phyloP scores from a whole-genome alignment of 2,329 filamentous ascomycete species.

The Xylaria sp. region DNA sequence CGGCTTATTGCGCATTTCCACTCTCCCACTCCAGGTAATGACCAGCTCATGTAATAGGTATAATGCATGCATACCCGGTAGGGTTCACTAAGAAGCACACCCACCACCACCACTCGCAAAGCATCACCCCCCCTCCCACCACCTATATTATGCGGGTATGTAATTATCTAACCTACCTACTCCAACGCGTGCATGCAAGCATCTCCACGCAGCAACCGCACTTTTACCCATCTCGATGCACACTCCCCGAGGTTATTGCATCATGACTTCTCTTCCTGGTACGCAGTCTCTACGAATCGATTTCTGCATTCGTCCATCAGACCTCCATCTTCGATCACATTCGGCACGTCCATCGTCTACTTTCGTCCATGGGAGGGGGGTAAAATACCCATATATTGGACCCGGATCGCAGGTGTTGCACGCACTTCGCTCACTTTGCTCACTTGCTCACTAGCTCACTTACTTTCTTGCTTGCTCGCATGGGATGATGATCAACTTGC shows the following conservation, averaged over 20 bases:
- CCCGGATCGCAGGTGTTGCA: conserved; percentile 7
- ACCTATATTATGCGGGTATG: neutral
- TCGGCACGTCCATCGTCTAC: conserved; percentile 27
- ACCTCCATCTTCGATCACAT: conserved; percentile 16
- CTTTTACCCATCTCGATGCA: conserved; percentile 19
- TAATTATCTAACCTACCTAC: neutral
- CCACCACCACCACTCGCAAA: conserved; percentile 22
- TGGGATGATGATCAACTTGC: conserved; percentile 7
- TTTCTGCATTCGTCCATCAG: conserved; percentile 32
- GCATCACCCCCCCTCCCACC: conserved; percentile 18
- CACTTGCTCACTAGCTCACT: neutral
- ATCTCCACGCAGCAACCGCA: conserved; percentile 13
- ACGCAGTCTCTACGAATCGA: neutral
- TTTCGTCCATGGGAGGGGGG: conserved; percentile 17
- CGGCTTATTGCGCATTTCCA: neutral
- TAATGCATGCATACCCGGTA: neutral
- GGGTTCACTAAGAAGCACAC: conserved; percentile 20
- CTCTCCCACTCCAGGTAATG: conserved; percentile 1
- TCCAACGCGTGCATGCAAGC: conserved; percentile 24
- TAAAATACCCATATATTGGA: neutral
- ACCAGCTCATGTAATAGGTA: conserved; percentile 31
- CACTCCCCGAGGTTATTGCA: conserved; percentile 19
- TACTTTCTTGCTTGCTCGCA: neutral
- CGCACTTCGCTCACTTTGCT: neutral
- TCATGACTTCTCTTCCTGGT: conserved; percentile 29